phyloP scores from a whole-genome alignment of 768 basidiomycete species.

The Suillus subalutaceus region DNA sequence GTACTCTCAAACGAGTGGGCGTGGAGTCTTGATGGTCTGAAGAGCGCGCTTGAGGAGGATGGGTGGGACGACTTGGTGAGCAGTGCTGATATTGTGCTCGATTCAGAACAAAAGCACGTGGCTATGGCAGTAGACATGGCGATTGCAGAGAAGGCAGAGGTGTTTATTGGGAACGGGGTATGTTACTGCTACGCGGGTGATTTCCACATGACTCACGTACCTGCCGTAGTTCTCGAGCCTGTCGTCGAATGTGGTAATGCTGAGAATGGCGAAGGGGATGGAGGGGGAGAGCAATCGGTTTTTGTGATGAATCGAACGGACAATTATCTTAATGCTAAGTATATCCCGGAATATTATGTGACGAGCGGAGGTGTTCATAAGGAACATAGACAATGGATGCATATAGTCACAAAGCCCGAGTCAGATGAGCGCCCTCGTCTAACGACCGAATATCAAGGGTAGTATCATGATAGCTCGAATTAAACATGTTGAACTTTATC shows the following conservation, averaged over 20 bases:
- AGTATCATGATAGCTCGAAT: not conserved
- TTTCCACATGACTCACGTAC: not conserved
- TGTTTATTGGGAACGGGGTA: slow-evolving; percentile 66
- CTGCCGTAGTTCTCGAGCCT: slow-evolving; percentile 48
- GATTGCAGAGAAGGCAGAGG: slow-evolving; percentile 57
- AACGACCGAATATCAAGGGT: not conserved
- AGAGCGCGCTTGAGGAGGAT: slow-evolving; percentile 41
- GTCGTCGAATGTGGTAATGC: slow-evolving; percentile 52
- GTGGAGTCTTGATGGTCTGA: slow-evolving; percentile 44
- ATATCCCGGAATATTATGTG: not conserved
- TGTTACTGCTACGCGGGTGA: slow-evolving; percentile 24
- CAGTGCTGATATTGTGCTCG: slow-evolving; percentile 44
- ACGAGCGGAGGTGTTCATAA: not conserved
- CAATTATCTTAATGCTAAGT: not conserved
- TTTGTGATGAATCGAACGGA: slow-evolving; percentile 31
- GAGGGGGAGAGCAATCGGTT: slow-evolving; percentile 42
- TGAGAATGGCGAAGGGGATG: slow-evolving; percentile 48
- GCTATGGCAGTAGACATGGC: slow-evolving; percentile 63
- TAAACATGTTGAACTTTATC: not conserved
- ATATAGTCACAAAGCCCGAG: not conserved
- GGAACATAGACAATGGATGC: not conserved
- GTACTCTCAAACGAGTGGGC: slow-evolving; percentile 56
- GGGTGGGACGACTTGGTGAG: slow-evolving; percentile 54
- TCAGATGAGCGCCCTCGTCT: not conserved
- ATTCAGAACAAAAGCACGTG: slow-evolving; percentile 49